Conservation (phyloP, 805 yeast genomes). For the Saccharomycopsis sp. region DNA sequence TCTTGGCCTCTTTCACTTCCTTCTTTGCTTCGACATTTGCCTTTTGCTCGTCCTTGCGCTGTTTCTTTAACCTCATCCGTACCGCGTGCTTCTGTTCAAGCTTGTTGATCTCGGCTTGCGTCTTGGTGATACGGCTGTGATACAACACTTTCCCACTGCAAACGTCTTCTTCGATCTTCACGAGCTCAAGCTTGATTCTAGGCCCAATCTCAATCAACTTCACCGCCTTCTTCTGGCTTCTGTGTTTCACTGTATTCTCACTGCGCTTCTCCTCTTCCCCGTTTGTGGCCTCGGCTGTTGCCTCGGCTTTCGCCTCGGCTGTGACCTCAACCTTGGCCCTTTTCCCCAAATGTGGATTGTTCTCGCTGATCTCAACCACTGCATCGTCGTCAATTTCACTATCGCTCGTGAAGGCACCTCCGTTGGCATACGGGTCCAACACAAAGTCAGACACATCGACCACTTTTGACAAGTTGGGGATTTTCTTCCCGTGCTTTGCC, state of each 20-base stretch:
- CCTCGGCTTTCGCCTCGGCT: constrained; percentile 24
- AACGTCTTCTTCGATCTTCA: constrained; percentile 87
- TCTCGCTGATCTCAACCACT: constrained; percentile 49
- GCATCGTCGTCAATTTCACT: constrained; percentile 92
- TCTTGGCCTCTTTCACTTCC: constrained; percentile 64
- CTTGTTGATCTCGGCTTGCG: constrained; percentile 47
- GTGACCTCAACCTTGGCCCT: constrained; percentile 23
- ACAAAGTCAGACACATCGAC: constrained; percentile 76
- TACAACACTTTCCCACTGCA: constrained; percentile 83
- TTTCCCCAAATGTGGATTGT: constrained; percentile 23
- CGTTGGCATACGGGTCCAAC: constrained; percentile 73
- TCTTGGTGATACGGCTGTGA: constrained; percentile 63
- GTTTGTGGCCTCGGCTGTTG: constrained; percentile 21
- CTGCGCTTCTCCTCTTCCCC: constrained; percentile 20
- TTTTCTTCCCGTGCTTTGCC: constrained; percentile 45
- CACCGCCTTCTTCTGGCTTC: constrained; percentile 62
- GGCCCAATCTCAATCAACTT: constrained; percentile 93
- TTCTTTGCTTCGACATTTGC: constrained; percentile 69
- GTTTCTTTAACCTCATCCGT: constrained; percentile 52
- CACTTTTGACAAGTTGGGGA: constrained; percentile 63
- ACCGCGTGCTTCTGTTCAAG: constrained; percentile 61
- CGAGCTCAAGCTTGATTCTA: constrained; percentile 60
- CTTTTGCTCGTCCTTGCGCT: constrained; percentile 69
- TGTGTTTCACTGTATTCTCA: no score
- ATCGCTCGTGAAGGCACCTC: constrained; percentile 74